Evolutionary conservation across 2,329 filamentous ascomycete genomes (phyloP), one percentile per base, ranked within the genome.

Genomic region (Pseudogymnoascus sp.): DNA sequence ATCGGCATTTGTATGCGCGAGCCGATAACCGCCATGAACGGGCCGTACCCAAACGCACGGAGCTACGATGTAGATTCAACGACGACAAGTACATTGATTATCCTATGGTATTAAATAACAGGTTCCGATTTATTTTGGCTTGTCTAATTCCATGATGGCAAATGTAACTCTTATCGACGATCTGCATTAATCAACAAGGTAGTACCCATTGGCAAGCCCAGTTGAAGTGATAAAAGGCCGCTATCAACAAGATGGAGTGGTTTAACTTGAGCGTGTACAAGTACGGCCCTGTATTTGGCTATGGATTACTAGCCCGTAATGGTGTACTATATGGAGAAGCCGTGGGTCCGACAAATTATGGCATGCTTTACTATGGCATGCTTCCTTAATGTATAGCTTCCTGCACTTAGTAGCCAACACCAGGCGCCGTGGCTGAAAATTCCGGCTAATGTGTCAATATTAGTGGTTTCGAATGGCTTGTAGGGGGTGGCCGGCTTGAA

Each of bases 1-100:
- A 54, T 54, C 44, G 47, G 47, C 47, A 54, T 54, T 50, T 54
- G 47, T 17, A 17, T n/a, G n/a, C 47, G 47, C 47, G n/a, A 54
- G 6, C 29, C 47, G 47, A 54, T 50, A 26, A n/a, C 47, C 47
- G 29, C 47, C 26, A 33, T 5, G 26, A 17, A 15, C 47, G 47
- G 47, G 8, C 47, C 47, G 47, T 6, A 9, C 47, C 44, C 47
- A 50, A 50, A 50, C n/a, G 21, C 47, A 54, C 24, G 47, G n/a
- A 17, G 47, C 26, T 54, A 9, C 15, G 5, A 54, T 54, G 29
- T 17, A 33, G 29, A 54, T 15, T 11, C 7, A 1, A 50, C 7
- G 26, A 50, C 13, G 21, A 35, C 24, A 10, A 17, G 17, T 21
- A 21, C n/a, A 26, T 33, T 17, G 26, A 10, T 33, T 33, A 17